phyloP scores from a whole-genome alignment of 2,329 filamentous ascomycete species.

The Colletotrichum gloeosporioides region DNA sequence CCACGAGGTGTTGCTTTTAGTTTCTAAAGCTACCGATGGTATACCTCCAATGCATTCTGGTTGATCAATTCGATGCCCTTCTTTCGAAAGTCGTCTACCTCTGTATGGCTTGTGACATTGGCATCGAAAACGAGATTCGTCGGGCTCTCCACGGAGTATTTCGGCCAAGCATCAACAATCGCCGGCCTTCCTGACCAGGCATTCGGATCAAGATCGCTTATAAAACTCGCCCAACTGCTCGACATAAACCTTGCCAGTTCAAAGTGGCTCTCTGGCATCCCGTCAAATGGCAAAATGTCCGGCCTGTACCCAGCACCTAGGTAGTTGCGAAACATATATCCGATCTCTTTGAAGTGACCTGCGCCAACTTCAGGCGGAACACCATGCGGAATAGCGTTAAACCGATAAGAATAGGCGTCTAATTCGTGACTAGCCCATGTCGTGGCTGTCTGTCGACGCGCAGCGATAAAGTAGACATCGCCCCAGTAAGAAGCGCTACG shows the following conservation, averaged over 20 bases:
- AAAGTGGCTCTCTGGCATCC: background rate
- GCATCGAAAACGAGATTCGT: background rate
- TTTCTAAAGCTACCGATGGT: background rate
- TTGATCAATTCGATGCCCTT: background rate
- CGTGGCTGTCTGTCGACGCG: background rate
- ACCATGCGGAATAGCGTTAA: background rate
- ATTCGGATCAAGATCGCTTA: background rate
- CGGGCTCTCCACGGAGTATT: background rate
- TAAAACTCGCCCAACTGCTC: background rate
- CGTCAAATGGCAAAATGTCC: background rate
- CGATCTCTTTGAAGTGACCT: background rate
- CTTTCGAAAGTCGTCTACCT: background rate
- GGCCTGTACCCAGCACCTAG: background rate
- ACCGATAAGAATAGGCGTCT: background rate
- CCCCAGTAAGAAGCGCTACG: background rate
- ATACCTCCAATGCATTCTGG: background rate
- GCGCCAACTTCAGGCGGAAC: background rate
- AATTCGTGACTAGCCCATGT: background rate
- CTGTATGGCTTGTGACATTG: background rate
- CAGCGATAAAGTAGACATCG: background rate
- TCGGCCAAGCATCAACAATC: background rate
- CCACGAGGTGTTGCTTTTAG: rapidly evolving
- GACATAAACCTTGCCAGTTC: background rate
- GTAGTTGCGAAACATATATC: background rate
- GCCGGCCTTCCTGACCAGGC: background rate